Conservation (phyloP, 495 filamentous ascomycete genomes). For the Letharia lupina region DNA sequence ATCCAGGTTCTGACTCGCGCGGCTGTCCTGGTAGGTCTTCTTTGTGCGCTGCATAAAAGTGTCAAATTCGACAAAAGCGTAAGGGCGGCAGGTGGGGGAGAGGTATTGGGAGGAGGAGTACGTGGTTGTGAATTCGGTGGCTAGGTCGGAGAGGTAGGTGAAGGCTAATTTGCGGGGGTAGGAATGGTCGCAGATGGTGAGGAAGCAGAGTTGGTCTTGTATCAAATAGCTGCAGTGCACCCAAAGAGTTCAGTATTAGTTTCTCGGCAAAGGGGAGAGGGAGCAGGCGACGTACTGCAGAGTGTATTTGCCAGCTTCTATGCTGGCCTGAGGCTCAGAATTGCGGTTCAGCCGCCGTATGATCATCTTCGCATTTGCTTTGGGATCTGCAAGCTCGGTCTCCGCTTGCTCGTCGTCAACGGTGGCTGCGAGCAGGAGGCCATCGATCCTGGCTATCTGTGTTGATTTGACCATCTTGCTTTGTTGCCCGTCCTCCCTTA, state of each 20-base stretch:
- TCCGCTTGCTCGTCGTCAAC: constrained; percentile 86
- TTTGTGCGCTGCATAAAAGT: constrained; percentile 92
- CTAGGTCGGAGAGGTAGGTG: constrained; percentile 92
- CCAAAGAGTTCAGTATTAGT: not conserved
- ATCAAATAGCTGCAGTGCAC: constrained; percentile 66
- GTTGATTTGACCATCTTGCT: constrained; percentile 82
- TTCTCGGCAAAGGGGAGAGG: not conserved
- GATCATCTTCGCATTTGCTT: constrained; percentile 82
- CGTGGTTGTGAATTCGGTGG: constrained; percentile 81
- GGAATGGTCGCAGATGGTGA: constrained; percentile 83
- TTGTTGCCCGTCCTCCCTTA: not conserved
- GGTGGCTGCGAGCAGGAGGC: constrained; percentile 88
- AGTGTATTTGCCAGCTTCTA: constrained; percentile 78
- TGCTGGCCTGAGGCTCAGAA: constrained; percentile 81
- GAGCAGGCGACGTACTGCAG: constrained; percentile 58
- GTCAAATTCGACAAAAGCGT: constrained; percentile 96
- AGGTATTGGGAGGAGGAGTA: constrained; percentile 67
- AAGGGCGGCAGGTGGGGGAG: constrained; percentile 69
- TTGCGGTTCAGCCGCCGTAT: constrained; percentile 77
- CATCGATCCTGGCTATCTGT: constrained; percentile 87
- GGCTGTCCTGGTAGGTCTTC: constrained; percentile 86
- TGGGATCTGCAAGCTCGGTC: constrained; percentile 74
- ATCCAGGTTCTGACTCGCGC: constrained; percentile 78
- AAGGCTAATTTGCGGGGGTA: constrained; percentile 98
- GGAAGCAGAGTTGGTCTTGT: constrained; percentile 70